Evolutionary conservation across 306 rosid genomes (phyloP).

Genomic region (Castanea sativa): DNA sequence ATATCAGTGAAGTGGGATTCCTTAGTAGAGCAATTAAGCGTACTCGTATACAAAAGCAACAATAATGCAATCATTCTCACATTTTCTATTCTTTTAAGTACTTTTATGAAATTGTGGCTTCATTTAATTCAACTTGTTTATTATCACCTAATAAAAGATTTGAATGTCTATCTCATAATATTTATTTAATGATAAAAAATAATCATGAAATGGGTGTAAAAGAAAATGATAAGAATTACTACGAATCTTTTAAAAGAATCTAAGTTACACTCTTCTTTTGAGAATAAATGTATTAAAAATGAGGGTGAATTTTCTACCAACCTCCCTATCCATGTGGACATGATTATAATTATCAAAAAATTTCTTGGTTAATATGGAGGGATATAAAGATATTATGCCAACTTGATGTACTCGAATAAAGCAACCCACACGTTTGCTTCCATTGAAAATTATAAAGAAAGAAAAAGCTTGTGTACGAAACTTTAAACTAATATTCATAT

Average conservation of each 20-base stretch:
- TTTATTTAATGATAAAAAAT: no score
- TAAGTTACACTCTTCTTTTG: neutral
- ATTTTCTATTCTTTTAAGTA: neutral
- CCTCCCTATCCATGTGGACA: neutral
- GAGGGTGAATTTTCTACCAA: neutral
- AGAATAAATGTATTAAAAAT: neutral
- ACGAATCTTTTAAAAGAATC: neutral
- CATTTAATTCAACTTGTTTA: no score
- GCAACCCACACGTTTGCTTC: constrained; percentile 1
- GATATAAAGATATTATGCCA: neutral
- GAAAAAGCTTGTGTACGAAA: neutral
- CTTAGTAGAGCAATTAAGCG: neutral
- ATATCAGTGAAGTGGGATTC: neutral
- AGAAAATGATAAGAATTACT: neutral
- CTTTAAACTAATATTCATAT: neutral
- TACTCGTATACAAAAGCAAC: neutral
- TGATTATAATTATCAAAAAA: neutral
- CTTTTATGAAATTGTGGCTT: no score
- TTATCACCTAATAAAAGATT: no score
- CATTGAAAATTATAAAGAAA: neutral
- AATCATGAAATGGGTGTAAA: no score
- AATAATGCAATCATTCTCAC: no score
- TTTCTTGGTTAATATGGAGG: neutral
- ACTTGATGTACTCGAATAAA: neutral
- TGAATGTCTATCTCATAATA: no score